Evolutionary conservation across 139 green algal genomes (phyloP).

Genomic region (Mesotaenium endlicherianum): DNA sequence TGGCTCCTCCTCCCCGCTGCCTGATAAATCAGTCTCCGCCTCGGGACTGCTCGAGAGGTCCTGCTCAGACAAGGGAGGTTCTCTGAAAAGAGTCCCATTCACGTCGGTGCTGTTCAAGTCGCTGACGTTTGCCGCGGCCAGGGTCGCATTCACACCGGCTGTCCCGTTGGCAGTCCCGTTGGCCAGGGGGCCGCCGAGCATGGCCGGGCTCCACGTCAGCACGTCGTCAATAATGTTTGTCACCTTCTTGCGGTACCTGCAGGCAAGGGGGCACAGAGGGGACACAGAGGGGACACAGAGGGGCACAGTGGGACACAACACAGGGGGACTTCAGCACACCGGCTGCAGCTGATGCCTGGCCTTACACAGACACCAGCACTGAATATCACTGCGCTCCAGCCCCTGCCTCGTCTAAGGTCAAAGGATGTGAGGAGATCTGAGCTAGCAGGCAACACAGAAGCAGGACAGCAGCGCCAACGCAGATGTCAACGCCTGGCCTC

Average conservation of each 20-base stretch:
- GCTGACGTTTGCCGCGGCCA: no score
- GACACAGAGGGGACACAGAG: not conserved
- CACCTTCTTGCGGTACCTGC: slow-evolving; percentile 41
- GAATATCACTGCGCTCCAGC: no score
- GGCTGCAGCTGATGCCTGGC: not conserved
- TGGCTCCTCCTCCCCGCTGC: not conserved
- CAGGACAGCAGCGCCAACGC: no score
- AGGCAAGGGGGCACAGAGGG: not conserved
- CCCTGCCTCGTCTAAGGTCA: no score
- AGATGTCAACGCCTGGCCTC: no score
- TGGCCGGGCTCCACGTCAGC: slow-evolving; percentile 17
- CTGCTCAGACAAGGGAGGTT: not conserved
- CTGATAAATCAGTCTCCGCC: slow-evolving; percentile 7
- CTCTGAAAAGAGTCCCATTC: slow-evolving; percentile 3
- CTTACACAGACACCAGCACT: no score
- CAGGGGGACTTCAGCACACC: not conserved
- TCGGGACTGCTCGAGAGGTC: not conserved
- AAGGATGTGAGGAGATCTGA: no score
- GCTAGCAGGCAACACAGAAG: no score
- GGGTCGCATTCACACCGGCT: no score
- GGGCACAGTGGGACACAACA: not conserved
- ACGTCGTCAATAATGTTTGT: slow-evolving; percentile 35
- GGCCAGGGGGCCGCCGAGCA: slow-evolving; percentile 29
- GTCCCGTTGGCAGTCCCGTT: no score
- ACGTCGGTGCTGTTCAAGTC: not conserved